Conservation (phyloP, 345 rosid species). For the Arabis hirsuta region DNA sequence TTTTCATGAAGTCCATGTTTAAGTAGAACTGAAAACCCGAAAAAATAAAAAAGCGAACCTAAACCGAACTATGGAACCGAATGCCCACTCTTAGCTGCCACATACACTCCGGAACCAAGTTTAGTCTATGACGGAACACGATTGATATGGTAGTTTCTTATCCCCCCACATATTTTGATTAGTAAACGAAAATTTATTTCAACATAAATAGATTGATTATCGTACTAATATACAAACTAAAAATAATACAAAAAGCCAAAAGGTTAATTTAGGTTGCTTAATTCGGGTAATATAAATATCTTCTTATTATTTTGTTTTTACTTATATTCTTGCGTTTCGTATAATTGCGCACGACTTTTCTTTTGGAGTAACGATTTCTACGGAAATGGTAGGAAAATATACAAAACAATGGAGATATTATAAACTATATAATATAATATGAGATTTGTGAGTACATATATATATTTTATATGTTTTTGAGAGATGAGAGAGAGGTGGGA, state of each 20-base stretch:
- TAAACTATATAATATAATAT: no score
- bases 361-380: slow-evolving; percentile 31
- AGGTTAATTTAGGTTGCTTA: slow-evolving; percentile 31
- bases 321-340: slow-evolving; percentile 23
- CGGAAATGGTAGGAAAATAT: slow-evolving; percentile 25
- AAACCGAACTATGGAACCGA: no score
- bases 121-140: no score
- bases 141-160: no score
- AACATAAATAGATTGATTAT: neutral
- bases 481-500: no score
- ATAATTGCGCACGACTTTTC: slow-evolving; percentile 28
- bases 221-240: neutral
- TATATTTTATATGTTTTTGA: no score
- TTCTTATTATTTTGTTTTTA: slow-evolving; percentile 12
- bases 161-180: neutral
- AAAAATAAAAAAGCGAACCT: no score
- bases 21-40: no score
- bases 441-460: no score
- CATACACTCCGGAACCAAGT: no score
- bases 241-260: slow-evolving; percentile 6
- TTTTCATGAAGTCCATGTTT: no score
- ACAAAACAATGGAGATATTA: slow-evolving; percentile 12
- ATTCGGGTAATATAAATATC: slow-evolving; percentile 1
- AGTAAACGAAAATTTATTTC: neutral
- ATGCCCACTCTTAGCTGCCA: no score